Base-by-base conservation (phyloP, 1,284 basidiomycete species). In the Puccinia polysora region DNA sequence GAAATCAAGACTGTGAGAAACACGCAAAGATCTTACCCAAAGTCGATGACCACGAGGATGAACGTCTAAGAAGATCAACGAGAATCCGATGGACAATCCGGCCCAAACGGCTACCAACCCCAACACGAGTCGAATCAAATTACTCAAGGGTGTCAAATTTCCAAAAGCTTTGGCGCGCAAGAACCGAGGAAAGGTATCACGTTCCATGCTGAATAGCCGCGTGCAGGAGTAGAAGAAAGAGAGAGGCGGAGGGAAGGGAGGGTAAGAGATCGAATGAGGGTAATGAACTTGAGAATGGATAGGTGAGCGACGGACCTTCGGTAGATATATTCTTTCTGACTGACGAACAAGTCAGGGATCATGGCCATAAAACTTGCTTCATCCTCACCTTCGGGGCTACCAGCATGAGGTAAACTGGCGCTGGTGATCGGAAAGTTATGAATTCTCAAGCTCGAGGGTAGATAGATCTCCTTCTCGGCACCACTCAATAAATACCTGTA, bases 281-380 rank as follows among this genome's bases (percentile, higher is more conserved):
- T n/a, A n/a, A n/a, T n/a, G n/a, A n/a, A n/a, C n/a, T n/a, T n/a
- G n/a, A n/a, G n/a, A n/a, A n/a, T n/a, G n/a, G n/a, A n/a, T n/a
- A n/a, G n/a, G n/a, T n/a, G n/a, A n/a, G n/a, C n/a, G 80, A 97
- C 94, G 88, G 97, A 95, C 4, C 91, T 91, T 67, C 91, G 85
- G 84, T 95, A 96, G 78, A 94, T 92, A 79, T 96, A 97, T 78
- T 96, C 91, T 83, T 98, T 97, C 82, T 97, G 95, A 1, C 87
- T 83, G 79, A 97, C 91, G 83, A 97, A 98, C 84, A 97, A 89
- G 80, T 97, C 95, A 12, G 95, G 94, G 52, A 98, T 88, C 75
- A 91, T 87, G 0, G 94, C 88, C 84, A 97, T 83, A 73, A 90
- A 83, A 67, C 85, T 86, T 58, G 87, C 81, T 79, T 94, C 89